Conservation (phyloP, 1,139 yeast species). For the Geotrichum macrosporum region DNA sequence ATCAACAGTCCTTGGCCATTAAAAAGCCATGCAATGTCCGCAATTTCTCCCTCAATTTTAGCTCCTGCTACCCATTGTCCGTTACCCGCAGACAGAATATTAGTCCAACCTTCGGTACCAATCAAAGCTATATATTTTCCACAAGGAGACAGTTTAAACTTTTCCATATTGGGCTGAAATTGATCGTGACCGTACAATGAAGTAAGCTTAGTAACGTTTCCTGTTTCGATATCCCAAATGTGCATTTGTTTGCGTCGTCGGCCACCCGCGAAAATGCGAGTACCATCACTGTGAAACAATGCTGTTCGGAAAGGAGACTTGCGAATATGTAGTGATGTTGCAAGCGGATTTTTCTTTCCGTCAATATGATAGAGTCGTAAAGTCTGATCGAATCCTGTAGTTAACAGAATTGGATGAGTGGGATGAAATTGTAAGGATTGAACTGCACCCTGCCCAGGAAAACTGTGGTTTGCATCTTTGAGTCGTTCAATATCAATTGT, state of each 20-base stretch:
- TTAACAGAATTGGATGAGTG: conserved; percentile 71
- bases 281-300: conserved; percentile 53
- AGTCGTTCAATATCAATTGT: conserved; percentile 70
- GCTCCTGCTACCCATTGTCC: conserved; percentile 87
- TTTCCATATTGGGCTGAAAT: conserved; percentile 82
- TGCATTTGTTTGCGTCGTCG: conserved; percentile 89
- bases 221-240: conserved; percentile 78
- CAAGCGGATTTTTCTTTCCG: conserved; percentile 78
- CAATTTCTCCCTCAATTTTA: conserved; percentile 78
- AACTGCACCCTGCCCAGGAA: conserved; percentile 68
- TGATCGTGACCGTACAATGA: conserved; percentile 89
- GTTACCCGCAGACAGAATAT: conserved; percentile 65
- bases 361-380: conserved; percentile 84
- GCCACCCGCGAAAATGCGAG: conserved; percentile 76
- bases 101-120: conserved; percentile 90
- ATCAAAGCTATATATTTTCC: conserved; percentile 71
- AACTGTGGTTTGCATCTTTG: conserved; percentile 77
- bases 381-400: conserved; percentile 92
- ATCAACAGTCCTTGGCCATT: conserved; percentile 54
- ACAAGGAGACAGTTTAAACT: conserved; percentile 64
- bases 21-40: conserved; percentile 67
- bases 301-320: conserved; percentile 80
- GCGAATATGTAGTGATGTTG: conserved; percentile 73
- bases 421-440: conserved; percentile 85
- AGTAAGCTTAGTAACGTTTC: conserved; percentile 76